These are phyloP conservation scores for Phytophthora citricola DNA, from an alignment of 352 stramenopile genomes.

Conservation along the genomic window DNA sequence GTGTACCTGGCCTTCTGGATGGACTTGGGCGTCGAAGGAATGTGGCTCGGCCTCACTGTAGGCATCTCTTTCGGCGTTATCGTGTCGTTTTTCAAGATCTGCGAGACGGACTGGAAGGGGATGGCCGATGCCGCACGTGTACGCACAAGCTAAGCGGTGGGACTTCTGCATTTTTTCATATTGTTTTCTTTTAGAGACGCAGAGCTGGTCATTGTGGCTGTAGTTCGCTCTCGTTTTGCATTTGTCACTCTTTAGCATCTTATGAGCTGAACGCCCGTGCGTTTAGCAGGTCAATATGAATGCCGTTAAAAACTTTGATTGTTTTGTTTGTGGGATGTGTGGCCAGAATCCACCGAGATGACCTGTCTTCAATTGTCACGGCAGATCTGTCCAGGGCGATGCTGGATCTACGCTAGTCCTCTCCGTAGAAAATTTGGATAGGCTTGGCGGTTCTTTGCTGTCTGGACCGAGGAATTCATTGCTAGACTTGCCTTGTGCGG, in stretches of 20 bases:
- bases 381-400: conserved; percentile 16
- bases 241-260: conserved; percentile 28
- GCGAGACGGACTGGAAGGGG: conserved; percentile 57
- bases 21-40: conserved; percentile 67
- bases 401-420: conserved; percentile 20
- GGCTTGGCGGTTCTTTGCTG: conserved; percentile 5
- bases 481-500: conserved; percentile 3
- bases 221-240: conserved; percentile 17
- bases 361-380: neutral
- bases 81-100: conserved; percentile 71
- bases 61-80: conserved; percentile 65
- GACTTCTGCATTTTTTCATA: conserved; percentile 2
- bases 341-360: too few species aligned
- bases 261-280: conserved; percentile 37
- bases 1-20: conserved; percentile 68
- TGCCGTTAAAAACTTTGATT: conserved; percentile 12
- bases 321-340: too few species aligned
- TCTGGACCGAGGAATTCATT: conserved; percentile 20
- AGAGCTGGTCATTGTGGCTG: conserved; percentile 1
- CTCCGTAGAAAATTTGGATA: conserved; percentile 19
- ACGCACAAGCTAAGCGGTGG: conserved; percentile 47
- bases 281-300: conserved; percentile 42
- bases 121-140: conserved; percentile 65
- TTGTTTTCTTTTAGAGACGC: conserved; percentile 22
- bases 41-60: conserved; percentile 71